A percentile compares a stretch with the other conserved stretches of the same genome.
Conservation (phyloP, 495 filamentous ascomycete genomes). For the Bacidia gigantensis region DNA sequence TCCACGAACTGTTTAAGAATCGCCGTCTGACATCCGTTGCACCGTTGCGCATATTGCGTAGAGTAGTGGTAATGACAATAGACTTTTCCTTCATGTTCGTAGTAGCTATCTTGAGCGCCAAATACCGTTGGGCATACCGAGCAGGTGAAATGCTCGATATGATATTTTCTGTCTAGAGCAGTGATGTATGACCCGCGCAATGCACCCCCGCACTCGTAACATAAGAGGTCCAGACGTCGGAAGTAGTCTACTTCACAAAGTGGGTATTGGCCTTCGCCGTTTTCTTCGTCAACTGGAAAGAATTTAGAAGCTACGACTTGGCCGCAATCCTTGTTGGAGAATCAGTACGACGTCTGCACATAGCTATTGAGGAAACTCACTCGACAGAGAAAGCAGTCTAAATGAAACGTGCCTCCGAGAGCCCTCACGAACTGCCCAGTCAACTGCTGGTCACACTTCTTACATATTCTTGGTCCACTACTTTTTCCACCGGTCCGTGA, state of each 20-base stretch:
- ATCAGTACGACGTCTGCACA: neutral
- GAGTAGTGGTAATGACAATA: constrained; percentile 99
- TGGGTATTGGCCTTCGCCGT: constrained; percentile 70
- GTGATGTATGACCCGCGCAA: constrained; percentile 97
- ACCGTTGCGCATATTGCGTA: constrained; percentile 89
- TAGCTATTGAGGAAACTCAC: constrained; percentile 37
- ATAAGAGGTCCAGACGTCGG: constrained; percentile 77
- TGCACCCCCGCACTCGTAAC: constrained; percentile 82
- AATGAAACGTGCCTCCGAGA: constrained; percentile 79
- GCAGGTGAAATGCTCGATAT: constrained; percentile 98
- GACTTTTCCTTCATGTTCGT: constrained; percentile 91
- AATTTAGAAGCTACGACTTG: constrained; percentile 97
- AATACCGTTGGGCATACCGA: constrained; percentile 95
- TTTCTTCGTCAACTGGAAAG: constrained; percentile 87
- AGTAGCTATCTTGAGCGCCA: constrained; percentile 95
- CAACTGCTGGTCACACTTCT: constrained; percentile 73
- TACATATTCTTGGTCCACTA: constrained; percentile 49
- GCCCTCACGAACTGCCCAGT: constrained; percentile 95
- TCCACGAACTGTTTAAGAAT: constrained; percentile 99
- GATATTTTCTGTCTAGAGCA: constrained; percentile 92
- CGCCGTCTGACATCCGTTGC: constrained; percentile 92
- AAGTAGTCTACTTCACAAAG: constrained; percentile 98
- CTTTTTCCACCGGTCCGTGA: constrained; percentile 33
- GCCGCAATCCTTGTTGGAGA: constrained; percentile 68
- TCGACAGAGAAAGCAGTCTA: constrained; percentile 95